phyloP scores from a whole-genome alignment of 139 green algal genomes.

The Chlorella vulgaris region DNA sequence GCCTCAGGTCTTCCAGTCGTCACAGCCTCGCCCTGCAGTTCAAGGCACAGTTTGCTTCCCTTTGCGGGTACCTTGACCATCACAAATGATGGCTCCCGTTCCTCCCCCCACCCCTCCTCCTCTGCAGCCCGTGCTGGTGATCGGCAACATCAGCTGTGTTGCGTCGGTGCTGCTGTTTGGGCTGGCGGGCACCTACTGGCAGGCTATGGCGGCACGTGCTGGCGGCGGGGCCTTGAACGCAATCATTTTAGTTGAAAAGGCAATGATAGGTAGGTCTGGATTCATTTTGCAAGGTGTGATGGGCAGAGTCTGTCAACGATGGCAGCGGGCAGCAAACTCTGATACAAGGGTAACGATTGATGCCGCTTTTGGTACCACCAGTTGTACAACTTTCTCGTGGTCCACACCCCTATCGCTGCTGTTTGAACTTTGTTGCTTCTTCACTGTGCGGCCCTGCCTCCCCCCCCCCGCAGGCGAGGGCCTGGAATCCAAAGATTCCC shows the following conservation, averaged over 20 bases:
- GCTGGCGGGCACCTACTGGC: constrained; percentile 44
- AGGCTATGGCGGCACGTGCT: constrained; percentile 43
- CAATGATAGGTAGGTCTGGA: constrained; percentile 55
- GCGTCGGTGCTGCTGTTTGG: constrained; percentile 65
- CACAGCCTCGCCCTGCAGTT: neutral
- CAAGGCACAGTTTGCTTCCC: neutral
- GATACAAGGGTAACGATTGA: too few relatives aligned
- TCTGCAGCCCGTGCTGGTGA: constrained; percentile 63
- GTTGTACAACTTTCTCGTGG: neutral
- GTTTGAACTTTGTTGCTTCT: too few relatives aligned
- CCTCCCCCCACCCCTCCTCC: neutral
- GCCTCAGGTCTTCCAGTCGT: too few relatives aligned
- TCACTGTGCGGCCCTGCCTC: neutral
- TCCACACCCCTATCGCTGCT: neutral
- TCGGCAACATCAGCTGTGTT: constrained; percentile 58
- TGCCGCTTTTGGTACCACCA: too few relatives aligned
- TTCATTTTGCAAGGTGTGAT: too few relatives aligned
- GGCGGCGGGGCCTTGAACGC: constrained; percentile 70
- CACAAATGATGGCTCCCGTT: neutral
- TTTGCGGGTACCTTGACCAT: too few relatives aligned
- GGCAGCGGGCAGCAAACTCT: too few relatives aligned
- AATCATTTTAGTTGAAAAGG: constrained; percentile 63
- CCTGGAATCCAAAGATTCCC: neutral
- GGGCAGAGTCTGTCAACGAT: too few relatives aligned
- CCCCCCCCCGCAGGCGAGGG: constrained; percentile 11